A percentile compares a stretch with the other conserved stretches of the same genome.
These are phyloP conservation scores for Hortaea werneckii DNA, from an alignment of 2,329 filamentous ascomycete species.

Conservation along the genomic window DNA sequence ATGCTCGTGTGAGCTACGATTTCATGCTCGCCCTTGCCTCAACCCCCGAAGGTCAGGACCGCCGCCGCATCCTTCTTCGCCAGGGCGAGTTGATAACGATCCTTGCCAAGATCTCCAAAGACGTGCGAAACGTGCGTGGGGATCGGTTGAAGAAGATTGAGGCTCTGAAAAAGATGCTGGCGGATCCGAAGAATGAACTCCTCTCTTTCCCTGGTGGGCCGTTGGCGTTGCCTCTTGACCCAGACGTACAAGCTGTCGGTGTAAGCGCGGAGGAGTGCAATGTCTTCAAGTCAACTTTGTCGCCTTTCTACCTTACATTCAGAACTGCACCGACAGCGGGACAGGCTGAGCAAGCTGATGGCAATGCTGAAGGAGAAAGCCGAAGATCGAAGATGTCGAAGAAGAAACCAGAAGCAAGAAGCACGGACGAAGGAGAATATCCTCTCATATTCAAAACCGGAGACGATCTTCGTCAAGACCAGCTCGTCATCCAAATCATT, in stretches of 20 bases:
- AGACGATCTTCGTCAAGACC: conserved; percentile 74
- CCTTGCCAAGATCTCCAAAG: conserved; percentile 77
- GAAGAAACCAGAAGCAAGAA: too few relatives aligned
- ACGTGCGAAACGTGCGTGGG: conserved; percentile 72
- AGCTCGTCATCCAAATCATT: conserved; percentile 94
- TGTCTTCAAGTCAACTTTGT: conserved; percentile 92
- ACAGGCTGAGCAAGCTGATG: too few relatives aligned
- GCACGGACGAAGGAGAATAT: conserved; percentile 61
- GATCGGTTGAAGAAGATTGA: conserved; percentile 73
- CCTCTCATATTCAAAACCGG: conserved; percentile 96
- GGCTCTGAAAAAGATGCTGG: conserved; percentile 70
- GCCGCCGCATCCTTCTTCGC: conserved; percentile 64
- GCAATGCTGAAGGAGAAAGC: too few relatives aligned
- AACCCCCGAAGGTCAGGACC: conserved; percentile 57
- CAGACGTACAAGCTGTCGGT: conserved; percentile 66
- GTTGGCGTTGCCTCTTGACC: conserved; percentile 79
- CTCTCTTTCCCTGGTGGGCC: conserved; percentile 74
- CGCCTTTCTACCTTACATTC: conserved; percentile 84
- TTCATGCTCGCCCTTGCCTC: conserved; percentile 85
- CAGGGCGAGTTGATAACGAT: conserved; percentile 86
- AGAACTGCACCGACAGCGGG: conserved; percentile 44
- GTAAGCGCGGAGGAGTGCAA: conserved; percentile 74
- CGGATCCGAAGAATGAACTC: conserved; percentile 85
- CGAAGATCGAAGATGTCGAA: too few relatives aligned
- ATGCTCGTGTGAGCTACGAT: conserved; percentile 86